Base-by-base conservation (phyloP, 805 yeast genomes). In the Kockiozyma suomiensis region DNA sequence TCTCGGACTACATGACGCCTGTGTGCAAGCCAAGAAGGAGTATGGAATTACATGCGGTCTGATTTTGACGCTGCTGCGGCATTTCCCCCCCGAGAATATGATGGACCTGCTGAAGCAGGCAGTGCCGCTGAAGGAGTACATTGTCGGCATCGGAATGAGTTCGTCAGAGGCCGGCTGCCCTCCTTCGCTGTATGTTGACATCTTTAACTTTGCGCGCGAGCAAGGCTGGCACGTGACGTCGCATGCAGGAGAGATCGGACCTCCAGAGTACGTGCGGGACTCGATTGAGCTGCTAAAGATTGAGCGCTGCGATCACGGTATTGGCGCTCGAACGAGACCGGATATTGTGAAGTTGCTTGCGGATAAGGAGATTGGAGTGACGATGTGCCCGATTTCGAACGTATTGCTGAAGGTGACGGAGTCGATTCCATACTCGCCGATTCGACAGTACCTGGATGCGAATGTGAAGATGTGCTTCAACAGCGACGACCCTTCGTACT, bases 241-340 rank as follows among this genome's bases (percentile, higher is more conserved):
- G 1, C 96, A 89, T 70, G 96, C 94, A 1, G 96, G 96, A 68
- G 96, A 89, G 74, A 96, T 89, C 76, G 96, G 93, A 54, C 89
- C 86, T 64, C 84, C 90, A 43, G 80, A 82, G n/a, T 87, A 77
- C 66, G 88, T 88, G 28, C 59, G 75, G 8, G 79, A 78, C 54
- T 76, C 94, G 1, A 74, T 88, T 62, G 85, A 86, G 67, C 58
- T 78, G 49, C 78, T 87, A 59, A 78, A 82, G 1, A 88, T 82
- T 26, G 79, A 85, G 35, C 81, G 96, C 73, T 85, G 89, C 57
- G 96, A 89, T 70, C 96, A 89, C 70, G 96, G 96, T 56, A 82
- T 88, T 65, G 84, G 86, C 69, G 81, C 90, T 8, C 73, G 78
- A 47, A 79, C 86, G 42, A 85, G 81, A 67, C 76, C 75, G 0